Evolutionary conservation across 306 rosid genomes (phyloP), one percentile per base, ranked within the genome.

Genomic region (Ormosia semicastrata): DNA sequence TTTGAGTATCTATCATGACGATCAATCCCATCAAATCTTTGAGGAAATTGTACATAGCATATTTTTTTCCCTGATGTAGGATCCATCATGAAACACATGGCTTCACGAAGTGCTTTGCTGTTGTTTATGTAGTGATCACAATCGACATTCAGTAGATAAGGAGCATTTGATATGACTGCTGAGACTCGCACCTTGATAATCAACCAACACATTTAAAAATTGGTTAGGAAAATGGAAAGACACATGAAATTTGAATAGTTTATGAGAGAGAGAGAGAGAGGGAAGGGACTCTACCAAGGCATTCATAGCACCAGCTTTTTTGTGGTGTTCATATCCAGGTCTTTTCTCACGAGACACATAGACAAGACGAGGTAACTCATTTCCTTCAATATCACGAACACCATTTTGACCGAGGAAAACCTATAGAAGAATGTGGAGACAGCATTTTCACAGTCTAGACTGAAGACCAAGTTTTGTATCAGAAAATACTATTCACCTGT

Each of bases 31-130:
- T 92, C 98, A 78, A 94, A 94, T 86, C 98, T 87, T 82, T 94
- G 98, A 81, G 98, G 98, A 85, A 94, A 94, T 73, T 94, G 97
- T 37, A 92, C 97, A 17, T 94, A 94, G 85, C 97, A 94, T 60
- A 94, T 89, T 82, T 89, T 88, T 85, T 88, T 89, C 81, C 98
- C 98, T 7, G 94, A 94, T 7, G 90, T 89, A 66, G 98, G 95
- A 73, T 94, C 98, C 97, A 94, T 94, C 97, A 94, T 85, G 91
- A 94, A 94, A 83, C 98, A 94, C 98, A 94, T 94, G 54, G 98
- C 91, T 85, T 94, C 98, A 2, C 98, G 90, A 83, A 94, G 97
- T 10, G 98, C 98, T 88, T 85, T 92, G 60, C 98, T 94, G 85
- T 94, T 94, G 90, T 94, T 94, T 72, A 94, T 91, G 85, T 94